A percentile compares a stretch with the other conserved stretches of the same genome.
phyloP scores from a whole-genome alignment of 1,139 yeast genomes.

The Blastobotrys elegans region DNA sequence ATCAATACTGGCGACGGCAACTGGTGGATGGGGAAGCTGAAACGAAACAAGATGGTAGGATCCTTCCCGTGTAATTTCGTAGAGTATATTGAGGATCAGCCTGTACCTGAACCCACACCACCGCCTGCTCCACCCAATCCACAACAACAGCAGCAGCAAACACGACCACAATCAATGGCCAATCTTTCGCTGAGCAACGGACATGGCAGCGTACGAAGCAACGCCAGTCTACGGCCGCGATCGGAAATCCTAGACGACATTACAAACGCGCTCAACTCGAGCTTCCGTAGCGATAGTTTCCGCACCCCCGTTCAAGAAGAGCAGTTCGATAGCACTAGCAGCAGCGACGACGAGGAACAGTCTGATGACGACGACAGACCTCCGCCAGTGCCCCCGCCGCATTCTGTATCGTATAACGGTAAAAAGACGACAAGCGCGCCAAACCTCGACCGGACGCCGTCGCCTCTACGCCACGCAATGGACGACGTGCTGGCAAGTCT shows the following conservation, averaged over 20 bases:
- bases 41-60: slow-evolving; percentile 79
- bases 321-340: background rate
- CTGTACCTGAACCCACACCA: background rate
- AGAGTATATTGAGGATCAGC: slow-evolving; percentile 36
- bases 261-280: slow-evolving; percentile 9
- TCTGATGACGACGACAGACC: slow-evolving; percentile 9
- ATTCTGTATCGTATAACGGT: slow-evolving; percentile 9
- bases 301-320: background rate
- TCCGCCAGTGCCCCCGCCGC: slow-evolving; percentile 33
- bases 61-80: slow-evolving; percentile 86
- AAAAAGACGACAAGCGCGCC: background rate
- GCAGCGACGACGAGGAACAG: slow-evolving; percentile 6
- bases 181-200: background rate
- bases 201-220: background rate
- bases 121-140: no score
- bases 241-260: slow-evolving; percentile 13
- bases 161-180: slow-evolving; percentile 1
- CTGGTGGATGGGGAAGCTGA: slow-evolving; percentile 85
- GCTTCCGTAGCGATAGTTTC: slow-evolving; percentile 1
- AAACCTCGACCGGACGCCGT: slow-evolving; percentile 45
- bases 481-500: slow-evolving; percentile 33
- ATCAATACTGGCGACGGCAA: slow-evolving; percentile 75
- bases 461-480: slow-evolving; percentile 41
- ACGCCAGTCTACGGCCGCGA: slow-evolving; percentile 6
- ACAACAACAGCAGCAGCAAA: background rate